Evolutionary conservation across 2,329 filamentous ascomycete genomes (phyloP).

Genomic region (Scedosporium aurantiacum): DNA sequence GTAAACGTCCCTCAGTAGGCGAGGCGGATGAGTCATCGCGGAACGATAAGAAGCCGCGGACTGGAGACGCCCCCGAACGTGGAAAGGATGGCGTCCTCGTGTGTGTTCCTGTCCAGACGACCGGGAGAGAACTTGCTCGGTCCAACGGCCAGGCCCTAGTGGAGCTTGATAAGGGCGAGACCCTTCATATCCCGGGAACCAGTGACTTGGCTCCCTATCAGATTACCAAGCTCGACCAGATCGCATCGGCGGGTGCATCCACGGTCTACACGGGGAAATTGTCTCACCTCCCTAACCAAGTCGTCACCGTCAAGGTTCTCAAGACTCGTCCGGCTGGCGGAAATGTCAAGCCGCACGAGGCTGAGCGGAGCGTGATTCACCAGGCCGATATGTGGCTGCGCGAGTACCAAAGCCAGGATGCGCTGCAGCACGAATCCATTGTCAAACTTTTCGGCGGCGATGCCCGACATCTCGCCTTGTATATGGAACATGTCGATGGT

Average conservation of each 20-base stretch:
- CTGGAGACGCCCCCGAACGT: background rate
- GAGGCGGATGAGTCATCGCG: conserved; percentile 1
- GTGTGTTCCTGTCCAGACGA: background rate
- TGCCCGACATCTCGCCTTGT: conserved; percentile 46
- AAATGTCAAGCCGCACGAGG: conserved; percentile 33
- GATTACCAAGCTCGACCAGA: conserved; percentile 44
- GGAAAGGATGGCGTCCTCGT: conserved; percentile 9
- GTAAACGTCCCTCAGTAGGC: conserved; percentile 34
- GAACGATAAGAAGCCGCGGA: conserved; percentile 5
- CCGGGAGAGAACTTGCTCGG: conserved; percentile 32
- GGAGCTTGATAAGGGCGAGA: conserved; percentile 38
- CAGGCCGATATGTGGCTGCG: conserved; percentile 45
- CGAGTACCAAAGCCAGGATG: conserved; percentile 8
- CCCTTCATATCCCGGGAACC: conserved; percentile 35
- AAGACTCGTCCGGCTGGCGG: conserved; percentile 36
- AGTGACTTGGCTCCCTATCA: conserved; percentile 42
- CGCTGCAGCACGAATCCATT: conserved; percentile 43
- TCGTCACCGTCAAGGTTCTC: conserved; percentile 50
- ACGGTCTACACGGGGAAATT: conserved; percentile 45
- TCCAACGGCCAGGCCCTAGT: conserved; percentile 38
- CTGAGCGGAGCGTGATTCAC: conserved; percentile 43
- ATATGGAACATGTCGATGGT: conserved; percentile 51
- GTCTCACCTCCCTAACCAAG: conserved; percentile 38
- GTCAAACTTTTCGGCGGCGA: conserved; percentile 48
- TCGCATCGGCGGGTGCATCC: conserved; percentile 42